Conservation (phyloP, 2,329 filamentous ascomycete genomes). For the Leptosphaerulina australis region DNA sequence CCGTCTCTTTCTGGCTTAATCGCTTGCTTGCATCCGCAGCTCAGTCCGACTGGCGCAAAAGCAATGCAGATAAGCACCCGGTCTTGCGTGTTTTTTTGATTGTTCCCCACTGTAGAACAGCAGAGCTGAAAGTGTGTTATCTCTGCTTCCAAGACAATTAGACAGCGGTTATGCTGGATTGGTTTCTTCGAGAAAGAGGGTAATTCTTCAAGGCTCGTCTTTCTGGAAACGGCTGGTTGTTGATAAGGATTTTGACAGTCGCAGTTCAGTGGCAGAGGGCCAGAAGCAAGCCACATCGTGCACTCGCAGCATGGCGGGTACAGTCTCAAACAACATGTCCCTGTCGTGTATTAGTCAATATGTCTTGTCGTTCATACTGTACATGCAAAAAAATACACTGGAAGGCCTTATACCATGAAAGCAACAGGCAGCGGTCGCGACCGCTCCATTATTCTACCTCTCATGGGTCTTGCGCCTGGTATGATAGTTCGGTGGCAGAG, state of each 20-base stretch:
- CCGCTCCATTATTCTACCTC: constrained; percentile 14
- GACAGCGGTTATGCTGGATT: too few species aligned
- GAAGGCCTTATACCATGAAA: constrained; percentile 34
- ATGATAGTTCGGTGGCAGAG: constrained; percentile 48
- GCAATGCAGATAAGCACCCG: not conserved
- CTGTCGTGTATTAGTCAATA: constrained; percentile 8
- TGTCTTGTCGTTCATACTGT: not conserved
- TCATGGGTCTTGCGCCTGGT: constrained; percentile 26
- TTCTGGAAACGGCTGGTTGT: not conserved
- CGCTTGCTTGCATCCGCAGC: constrained; percentile 1
- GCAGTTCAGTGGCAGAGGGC: not conserved
- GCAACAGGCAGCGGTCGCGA: constrained; percentile 25
- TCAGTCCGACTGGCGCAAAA: not conserved
- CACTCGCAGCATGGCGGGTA: not conserved
- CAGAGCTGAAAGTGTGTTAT: too few species aligned
- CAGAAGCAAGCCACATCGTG: not conserved
- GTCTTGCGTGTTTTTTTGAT: not conserved
- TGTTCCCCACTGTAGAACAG: too few species aligned
- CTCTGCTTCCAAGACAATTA: not conserved
- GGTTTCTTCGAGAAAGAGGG: too few species aligned
- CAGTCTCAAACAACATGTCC: constrained; percentile 11
- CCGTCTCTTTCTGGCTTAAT: not conserved
- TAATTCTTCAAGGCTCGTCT: too few species aligned
- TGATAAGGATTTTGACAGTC: not conserved
- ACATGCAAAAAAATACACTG: not conserved